phyloP scores from a whole-genome alignment of 345 rosid genomes.

The Brassica incana region DNA sequence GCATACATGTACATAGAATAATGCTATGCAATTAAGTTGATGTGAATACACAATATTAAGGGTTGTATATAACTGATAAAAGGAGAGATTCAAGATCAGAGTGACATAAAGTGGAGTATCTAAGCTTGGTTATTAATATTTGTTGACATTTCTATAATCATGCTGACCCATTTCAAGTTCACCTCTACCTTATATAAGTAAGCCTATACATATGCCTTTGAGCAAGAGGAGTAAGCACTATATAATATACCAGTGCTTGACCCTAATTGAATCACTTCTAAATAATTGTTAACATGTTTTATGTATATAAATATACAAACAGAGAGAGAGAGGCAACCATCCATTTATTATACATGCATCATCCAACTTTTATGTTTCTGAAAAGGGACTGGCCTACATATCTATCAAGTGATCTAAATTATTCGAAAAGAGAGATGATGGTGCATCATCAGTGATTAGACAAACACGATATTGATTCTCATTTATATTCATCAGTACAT shows the following conservation, averaged over 20 bases:
- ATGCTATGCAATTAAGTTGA: neutral
- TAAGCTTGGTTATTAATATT: slow-evolving; percentile 30
- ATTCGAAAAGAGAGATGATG: slow-evolving; percentile 25
- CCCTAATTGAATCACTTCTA: slow-evolving; percentile 25
- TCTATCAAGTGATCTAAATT: slow-evolving; percentile 33
- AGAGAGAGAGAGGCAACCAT: slow-evolving; percentile 12
- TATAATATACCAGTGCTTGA: slow-evolving; percentile 19
- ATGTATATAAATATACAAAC: neutral
- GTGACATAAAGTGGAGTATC: slow-evolving; percentile 31
- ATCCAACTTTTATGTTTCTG: neutral
- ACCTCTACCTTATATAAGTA: slow-evolving; percentile 25
- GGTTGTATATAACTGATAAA: slow-evolving; percentile 12
- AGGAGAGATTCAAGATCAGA: slow-evolving; percentile 12
- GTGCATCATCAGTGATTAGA: slow-evolving; percentile 50
- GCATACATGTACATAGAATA: slow-evolving; percentile 1
- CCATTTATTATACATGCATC: slow-evolving; percentile 14
- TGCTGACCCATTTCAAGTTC: slow-evolving; percentile 30
- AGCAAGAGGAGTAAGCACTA: slow-evolving; percentile 17
- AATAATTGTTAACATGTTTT: neutral
- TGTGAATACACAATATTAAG: slow-evolving; percentile 10
- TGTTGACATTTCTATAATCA: slow-evolving; percentile 30
- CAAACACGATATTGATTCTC: slow-evolving; percentile 33
- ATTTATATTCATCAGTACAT: slow-evolving; percentile 16
- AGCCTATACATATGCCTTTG: slow-evolving; percentile 26
- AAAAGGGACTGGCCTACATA: slow-evolving; percentile 30